These are phyloP conservation scores for Populus deltoides DNA, from an alignment of 345 rosid species.

Conservation along the genomic window DNA sequence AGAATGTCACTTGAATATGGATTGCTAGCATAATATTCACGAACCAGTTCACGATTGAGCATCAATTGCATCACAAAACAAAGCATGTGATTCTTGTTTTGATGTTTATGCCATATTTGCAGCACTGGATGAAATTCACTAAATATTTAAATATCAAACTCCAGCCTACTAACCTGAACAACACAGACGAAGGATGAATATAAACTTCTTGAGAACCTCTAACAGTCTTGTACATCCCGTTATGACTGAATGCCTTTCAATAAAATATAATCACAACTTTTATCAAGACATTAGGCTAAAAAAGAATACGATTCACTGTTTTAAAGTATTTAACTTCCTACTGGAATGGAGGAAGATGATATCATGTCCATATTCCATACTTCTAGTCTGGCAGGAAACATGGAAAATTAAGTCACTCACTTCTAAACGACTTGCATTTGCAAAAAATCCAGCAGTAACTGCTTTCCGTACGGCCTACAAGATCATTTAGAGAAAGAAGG, in stretches of 20 bases:
- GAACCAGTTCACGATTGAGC: too few species aligned
- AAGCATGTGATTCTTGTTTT: neutral
- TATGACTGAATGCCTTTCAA: constrained; percentile 62
- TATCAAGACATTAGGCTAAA: constrained; percentile 3
- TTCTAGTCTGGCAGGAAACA: neutral
- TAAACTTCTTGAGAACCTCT: constrained; percentile 88
- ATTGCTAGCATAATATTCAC: too few species aligned
- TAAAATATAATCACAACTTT: constrained; percentile 10
- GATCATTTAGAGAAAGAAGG: neutral
- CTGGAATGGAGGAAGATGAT: neutral
- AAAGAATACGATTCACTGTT: too few species aligned
- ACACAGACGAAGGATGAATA: constrained; percentile 86
- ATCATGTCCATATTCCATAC: neutral
- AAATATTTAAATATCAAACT: neutral
- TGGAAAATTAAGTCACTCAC: constrained; percentile 38
- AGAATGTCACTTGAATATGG: too few species aligned
- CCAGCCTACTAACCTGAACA: constrained; percentile 63
- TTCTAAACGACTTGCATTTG: constrained; percentile 81
- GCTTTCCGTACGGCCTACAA: constrained; percentile 82
- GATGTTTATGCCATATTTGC: neutral
- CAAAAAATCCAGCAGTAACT: constrained; percentile 77
- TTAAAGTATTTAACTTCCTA: neutral
- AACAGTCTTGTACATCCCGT: constrained; percentile 77
- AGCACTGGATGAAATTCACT: neutral
- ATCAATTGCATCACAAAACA: too few species aligned